These are phyloP conservation scores for Phalaenopsis aphrodite DNA, from an alignment of 106 monocot genomes.

Conservation along the genomic window DNA sequence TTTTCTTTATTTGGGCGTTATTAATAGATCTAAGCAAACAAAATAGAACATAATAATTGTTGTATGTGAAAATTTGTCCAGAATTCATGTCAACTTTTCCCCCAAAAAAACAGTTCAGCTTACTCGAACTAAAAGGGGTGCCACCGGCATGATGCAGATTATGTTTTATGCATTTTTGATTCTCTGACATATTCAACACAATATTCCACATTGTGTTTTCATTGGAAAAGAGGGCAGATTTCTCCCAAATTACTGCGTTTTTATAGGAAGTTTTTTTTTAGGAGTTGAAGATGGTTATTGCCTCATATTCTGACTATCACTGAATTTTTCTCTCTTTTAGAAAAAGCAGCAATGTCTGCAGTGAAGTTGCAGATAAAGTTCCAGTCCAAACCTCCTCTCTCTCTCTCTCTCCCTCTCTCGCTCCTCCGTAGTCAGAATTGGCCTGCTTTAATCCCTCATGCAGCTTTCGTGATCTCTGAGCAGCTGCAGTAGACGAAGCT, in stretches of 20 bases:
- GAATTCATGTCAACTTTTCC: too few relatives aligned
- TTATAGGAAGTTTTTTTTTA: neutral
- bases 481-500: neutral
- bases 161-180: neutral
- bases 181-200: neutral
- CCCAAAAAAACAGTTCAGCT: too few relatives aligned
- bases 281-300: neutral
- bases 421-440: neutral
- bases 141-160: neutral
- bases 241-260: neutral
- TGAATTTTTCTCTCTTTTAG: neutral
- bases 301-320: neutral
- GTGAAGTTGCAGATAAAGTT: too few relatives aligned
- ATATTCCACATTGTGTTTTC: neutral
- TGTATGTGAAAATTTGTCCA: too few relatives aligned
- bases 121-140: neutral
- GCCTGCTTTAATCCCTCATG: neutral
- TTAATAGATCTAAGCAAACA: too few relatives aligned
- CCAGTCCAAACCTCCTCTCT: neutral
- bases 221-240: neutral
- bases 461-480: slow-evolving; percentile 9
- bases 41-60: too few relatives aligned
- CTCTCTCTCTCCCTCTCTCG: neutral
- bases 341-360: neutral
- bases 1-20: too few relatives aligned